A percentile compares a stretch with the other conserved stretches of the same genome.
Evolutionary conservation across 257 asterid genomes (phyloP).

Genomic region (Haberlea rhodopensis): DNA sequence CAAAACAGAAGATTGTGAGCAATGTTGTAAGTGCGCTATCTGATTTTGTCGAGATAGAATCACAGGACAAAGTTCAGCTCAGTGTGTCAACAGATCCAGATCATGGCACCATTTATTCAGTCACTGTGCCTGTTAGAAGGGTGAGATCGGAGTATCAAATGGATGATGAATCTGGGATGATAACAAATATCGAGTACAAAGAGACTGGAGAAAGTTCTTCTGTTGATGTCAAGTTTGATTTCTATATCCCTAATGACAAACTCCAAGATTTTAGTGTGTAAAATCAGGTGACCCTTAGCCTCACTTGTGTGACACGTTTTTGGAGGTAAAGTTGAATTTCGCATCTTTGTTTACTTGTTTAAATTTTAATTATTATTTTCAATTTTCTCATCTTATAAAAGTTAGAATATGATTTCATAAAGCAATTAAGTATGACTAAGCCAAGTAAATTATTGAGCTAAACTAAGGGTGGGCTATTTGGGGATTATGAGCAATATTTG

Average conservation of each 20-base stretch:
- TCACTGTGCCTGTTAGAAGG: constrained; percentile 52
- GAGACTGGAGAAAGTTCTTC: constrained; percentile 76
- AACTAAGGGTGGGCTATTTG: too few species aligned
- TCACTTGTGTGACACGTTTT: background rate
- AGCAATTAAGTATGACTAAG: too few species aligned
- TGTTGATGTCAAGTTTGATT: constrained; percentile 91
- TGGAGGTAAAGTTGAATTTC: background rate
- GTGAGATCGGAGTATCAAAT: constrained; percentile 56
- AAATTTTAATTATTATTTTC: background rate
- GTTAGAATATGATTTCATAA: background rate
- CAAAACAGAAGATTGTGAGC: constrained; percentile 54
- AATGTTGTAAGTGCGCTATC: constrained; percentile 73
- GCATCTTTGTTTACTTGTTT: background rate
- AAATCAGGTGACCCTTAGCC: constrained; percentile 9
- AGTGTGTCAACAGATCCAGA: constrained; percentile 52
- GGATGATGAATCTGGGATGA: constrained; percentile 72
- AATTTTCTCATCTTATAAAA: background rate
- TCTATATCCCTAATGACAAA: constrained; percentile 63
- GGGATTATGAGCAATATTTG: too few species aligned
- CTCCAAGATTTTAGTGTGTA: constrained; percentile 30
- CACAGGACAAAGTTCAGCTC: constrained; percentile 53
- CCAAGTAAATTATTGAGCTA: too few species aligned
- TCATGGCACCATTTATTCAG: constrained; percentile 50
- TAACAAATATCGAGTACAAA: constrained; percentile 74
- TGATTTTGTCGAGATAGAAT: constrained; percentile 71